Conservation (phyloP, 2,329 filamentous ascomycete genomes). For the Plectosphaerella sp. region DNA sequence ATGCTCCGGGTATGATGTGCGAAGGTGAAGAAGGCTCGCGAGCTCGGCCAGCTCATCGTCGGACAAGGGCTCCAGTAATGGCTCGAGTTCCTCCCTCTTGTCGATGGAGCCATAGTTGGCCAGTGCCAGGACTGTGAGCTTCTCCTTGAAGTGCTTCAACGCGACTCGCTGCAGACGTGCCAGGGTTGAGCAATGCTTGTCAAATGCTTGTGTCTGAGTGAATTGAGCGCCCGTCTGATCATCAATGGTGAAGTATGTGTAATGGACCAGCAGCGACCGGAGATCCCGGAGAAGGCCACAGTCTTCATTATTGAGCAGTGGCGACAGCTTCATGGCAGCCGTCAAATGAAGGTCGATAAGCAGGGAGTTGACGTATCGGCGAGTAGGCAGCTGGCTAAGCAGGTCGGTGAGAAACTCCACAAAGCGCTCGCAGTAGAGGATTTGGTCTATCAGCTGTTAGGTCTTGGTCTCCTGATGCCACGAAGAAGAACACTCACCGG, state of each 20-base stretch:
- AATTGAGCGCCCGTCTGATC: conserved; percentile 82
- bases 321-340: conserved; percentile 72
- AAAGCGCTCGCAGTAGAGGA: conserved; percentile 88
- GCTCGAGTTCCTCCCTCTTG: conserved; percentile 71
- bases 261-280: conserved; percentile 75
- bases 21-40: conserved; percentile 67
- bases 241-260: conserved; percentile 83
- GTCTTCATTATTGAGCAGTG: conserved; percentile 68
- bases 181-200: conserved; percentile 71
- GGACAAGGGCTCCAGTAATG: conserved; percentile 66
- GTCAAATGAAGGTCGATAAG: conserved; percentile 82
- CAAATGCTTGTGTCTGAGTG: conserved; percentile 68
- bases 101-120: conserved; percentile 91
- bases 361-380: conserved; percentile 87
- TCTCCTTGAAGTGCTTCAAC: conserved; percentile 80
- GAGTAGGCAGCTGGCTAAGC: conserved; percentile 87
- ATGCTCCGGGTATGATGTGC: conserved; percentile 75
- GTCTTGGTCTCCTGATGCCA: conserved; percentile 9
- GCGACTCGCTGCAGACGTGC: conserved; percentile 75
- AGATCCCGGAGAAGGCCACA: conserved; percentile 79
- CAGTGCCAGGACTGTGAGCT: conserved; percentile 83
- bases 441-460: conserved; percentile 47
- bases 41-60: conserved; percentile 72
- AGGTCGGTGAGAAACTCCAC: conserved; percentile 86
- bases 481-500: conserved; percentile 29